Conservation (phyloP, 345 rosid species). For the Aquilaria sinensis region DNA sequence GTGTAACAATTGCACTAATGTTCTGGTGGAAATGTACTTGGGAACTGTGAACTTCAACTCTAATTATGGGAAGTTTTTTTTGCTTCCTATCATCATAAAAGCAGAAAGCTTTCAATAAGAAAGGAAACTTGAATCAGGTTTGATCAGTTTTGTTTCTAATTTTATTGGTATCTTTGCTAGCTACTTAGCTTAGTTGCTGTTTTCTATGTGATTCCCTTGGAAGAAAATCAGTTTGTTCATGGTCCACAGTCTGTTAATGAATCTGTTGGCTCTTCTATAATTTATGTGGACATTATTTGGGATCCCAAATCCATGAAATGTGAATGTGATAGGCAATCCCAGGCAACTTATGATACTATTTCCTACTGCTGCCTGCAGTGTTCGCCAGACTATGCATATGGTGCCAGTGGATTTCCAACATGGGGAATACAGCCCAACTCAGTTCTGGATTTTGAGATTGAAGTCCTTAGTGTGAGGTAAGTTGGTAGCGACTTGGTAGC, state of each 20-base stretch:
- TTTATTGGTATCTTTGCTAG: no score
- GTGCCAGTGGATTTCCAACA: slow-evolving; percentile 65
- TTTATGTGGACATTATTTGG: background rate
- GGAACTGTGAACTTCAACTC: no score
- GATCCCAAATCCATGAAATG: background rate
- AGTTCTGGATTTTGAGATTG: slow-evolving; percentile 77
- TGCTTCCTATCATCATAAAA: no score
- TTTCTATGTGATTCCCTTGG: no score
- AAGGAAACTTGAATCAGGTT: no score
- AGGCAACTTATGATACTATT: slow-evolving; percentile 1
- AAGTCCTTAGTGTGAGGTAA: slow-evolving; percentile 62
- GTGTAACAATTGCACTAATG: background rate
- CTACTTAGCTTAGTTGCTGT: no score
- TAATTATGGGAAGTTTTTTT: no score
- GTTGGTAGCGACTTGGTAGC: slow-evolving; percentile 9
- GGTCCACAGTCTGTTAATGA: no score
- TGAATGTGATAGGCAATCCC: background rate
- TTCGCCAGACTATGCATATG: slow-evolving; percentile 93
- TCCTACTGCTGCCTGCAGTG: slow-evolving; percentile 45
- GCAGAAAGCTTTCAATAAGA: no score
- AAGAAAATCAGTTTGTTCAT: no score
- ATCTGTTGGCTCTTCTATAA: no score
- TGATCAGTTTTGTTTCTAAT: no score
- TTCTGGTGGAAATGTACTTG: background rate
- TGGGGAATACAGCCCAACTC: slow-evolving; percentile 95